Evolutionary conservation across 495 filamentous ascomycete species (phyloP).

Genomic region (Penicillium coprophilum): DNA sequence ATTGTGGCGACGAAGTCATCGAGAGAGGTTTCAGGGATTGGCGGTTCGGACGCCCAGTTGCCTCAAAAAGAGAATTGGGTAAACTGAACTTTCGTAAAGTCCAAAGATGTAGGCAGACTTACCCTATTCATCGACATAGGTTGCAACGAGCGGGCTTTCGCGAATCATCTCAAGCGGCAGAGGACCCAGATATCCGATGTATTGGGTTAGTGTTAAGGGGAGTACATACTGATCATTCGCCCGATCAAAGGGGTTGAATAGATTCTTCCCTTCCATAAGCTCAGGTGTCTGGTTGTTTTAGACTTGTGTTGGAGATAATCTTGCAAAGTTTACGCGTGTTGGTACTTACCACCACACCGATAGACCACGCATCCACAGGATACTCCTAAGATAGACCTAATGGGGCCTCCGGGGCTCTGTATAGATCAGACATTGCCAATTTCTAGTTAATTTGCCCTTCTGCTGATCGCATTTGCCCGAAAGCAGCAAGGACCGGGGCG

Average conservation of each 20-base stretch:
- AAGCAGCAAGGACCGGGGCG: constrained; percentile 22
- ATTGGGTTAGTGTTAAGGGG: constrained; percentile 28
- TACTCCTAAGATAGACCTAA: constrained; percentile 22
- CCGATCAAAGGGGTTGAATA: constrained; percentile 28
- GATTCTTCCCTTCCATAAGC: constrained; percentile 28
- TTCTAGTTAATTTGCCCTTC: constrained; percentile 13
- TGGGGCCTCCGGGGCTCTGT: constrained; percentile 26
- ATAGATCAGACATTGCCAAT: constrained; percentile 27
- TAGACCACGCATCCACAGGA: constrained; percentile 26
- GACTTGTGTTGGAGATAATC: too few relatives aligned
- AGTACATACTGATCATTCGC: constrained; percentile 26
- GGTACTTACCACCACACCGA: constrained; percentile 21
- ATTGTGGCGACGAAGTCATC: constrained; percentile 19
- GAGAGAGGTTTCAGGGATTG: constrained; percentile 14
- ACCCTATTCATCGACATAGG: constrained; percentile 26
- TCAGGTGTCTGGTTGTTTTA: constrained; percentile 20
- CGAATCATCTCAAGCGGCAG: constrained; percentile 23
- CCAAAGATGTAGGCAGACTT: not conserved
- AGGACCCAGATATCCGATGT: constrained; percentile 25
- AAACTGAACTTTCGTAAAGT: too few relatives aligned
- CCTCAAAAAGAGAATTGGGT: constrained; percentile 2
- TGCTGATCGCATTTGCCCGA: constrained; percentile 19
- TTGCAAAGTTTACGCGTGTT: not conserved
- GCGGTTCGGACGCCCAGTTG: constrained; percentile 17
- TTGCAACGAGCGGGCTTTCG: constrained; percentile 21